Base-by-base conservation (phyloP, 2,329 filamentous ascomycete genomes). In the Bipolaris zeicola region DNA sequence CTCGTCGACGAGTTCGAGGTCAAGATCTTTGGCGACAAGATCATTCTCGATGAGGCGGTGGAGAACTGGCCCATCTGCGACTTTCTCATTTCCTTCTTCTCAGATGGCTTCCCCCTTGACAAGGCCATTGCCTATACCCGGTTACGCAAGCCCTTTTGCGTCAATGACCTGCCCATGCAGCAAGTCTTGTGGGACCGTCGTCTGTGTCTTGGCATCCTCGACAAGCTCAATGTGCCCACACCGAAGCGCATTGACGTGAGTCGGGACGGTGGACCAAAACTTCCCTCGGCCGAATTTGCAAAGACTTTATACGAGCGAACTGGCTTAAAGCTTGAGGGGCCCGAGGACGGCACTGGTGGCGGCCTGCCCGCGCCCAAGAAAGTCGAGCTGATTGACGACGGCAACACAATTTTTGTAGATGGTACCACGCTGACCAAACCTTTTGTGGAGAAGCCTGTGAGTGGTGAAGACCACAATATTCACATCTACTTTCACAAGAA, bases 381-480 rank as follows among this genome's bases (percentile, higher is more conserved):
- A 59, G 89, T 99, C 5, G 89, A 95, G 69, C 81, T 99, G 62
- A 83, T 95, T n/a, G 93, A 98, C 61, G 89, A 96, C 64, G 91
- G 91, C 26, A 93, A 99, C 72, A 89, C 90, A 4, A 82, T 99
- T 52, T 87, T 89, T 39, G 94, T 99, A 8, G 94, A 99, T 72
- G 95, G 94, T 10, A 82, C 85, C 38, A 76, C 87, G 3, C 83
- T 99, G 43, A 89, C 85, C 66, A 99, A 99, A 73, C 95, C 95
- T 0, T 99, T 99, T 71, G 95, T 99, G 36, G 95, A 99, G 74
- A 99, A 99, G 76, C 95, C 95, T 0, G 93, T 92, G n/a, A 97
- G 91, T 71, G 95, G 95, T 33, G 95, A 99, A 77, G 94, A 99
- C 70, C 95, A 99, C 79, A 99, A 99, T 74, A 96, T 99, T 68